A percentile compares a stretch with the other conserved stretches of the same genome.
phyloP scores from a whole-genome alignment of 129 eudicot species.

The Flaveria robusta region DNA sequence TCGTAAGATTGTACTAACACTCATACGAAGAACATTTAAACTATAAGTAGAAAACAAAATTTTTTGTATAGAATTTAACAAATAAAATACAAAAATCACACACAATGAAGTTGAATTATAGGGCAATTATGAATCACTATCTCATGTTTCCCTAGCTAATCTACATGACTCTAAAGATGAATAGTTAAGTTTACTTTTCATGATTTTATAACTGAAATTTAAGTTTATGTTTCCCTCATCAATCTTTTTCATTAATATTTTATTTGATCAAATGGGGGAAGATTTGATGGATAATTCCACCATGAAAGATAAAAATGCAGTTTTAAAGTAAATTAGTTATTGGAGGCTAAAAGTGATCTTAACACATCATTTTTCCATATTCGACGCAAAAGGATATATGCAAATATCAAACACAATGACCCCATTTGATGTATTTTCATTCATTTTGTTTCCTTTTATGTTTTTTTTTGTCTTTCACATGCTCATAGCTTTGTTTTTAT shows the following conservation, averaged over 20 bases:
- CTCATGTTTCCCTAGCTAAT: constrained; percentile 20
- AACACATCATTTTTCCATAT: constrained; percentile 46
- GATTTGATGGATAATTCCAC: constrained; percentile 41
- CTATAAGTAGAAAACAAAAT: background rate
- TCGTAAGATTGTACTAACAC: background rate
- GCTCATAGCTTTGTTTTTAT: background rate
- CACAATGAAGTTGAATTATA: constrained; percentile 22
- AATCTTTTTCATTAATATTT: background rate
- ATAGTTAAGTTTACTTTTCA: constrained; percentile 18
- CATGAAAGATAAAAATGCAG: constrained; percentile 17
- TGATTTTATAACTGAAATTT: background rate
- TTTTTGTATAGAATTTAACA: background rate
- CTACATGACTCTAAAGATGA: constrained; percentile 12
- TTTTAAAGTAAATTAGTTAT: constrained; percentile 34
- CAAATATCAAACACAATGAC: constrained; percentile 31
- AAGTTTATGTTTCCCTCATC: constrained; percentile 13
- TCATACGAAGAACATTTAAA: background rate
- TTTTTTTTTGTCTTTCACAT: constrained; percentile 26
- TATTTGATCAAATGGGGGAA: constrained; percentile 24
- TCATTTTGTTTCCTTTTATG: constrained; percentile 23
- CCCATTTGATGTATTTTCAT: constrained; percentile 24
- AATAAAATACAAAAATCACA: background rate
- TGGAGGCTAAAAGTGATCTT: constrained; percentile 40
- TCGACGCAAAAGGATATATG: constrained; percentile 25
- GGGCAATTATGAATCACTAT: constrained; percentile 30